A percentile compares a stretch with the other conserved stretches of the same genome.
These are phyloP conservation scores for Chrysopogon serrulatus DNA, from an alignment of 176 grass and related monocot genomes.

Conservation along the genomic window DNA sequence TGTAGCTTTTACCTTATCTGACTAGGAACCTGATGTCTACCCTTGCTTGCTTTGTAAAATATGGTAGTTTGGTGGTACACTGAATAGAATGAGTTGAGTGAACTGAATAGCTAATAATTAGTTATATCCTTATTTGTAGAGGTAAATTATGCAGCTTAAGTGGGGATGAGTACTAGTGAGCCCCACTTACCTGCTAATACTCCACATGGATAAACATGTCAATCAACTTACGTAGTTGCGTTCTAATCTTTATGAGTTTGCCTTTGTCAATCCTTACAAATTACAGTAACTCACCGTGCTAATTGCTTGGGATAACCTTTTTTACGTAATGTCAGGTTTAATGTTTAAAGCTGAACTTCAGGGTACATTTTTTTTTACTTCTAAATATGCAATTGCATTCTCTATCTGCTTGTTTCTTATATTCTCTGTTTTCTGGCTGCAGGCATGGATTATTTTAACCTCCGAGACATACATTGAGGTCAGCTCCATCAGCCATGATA, in stretches of 20 bases:
- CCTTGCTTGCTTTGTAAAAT: constrained; percentile 8
- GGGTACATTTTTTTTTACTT: not conserved
- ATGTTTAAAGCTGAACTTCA: not conserved
- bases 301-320: constrained; percentile 4
- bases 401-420: not conserved
- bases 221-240: not conserved
- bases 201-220: not conserved
- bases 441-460: constrained; percentile 55
- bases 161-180: not conserved
- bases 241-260: not conserved
- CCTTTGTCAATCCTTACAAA: not conserved
- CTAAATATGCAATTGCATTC: not conserved
- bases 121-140: constrained; percentile 8
- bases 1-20: constrained; percentile 5
- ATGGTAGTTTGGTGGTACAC: not conserved
- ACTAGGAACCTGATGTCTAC: not conserved
- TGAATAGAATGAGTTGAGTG: not conserved
- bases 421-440: constrained; percentile 32
- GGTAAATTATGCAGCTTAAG: not conserved
- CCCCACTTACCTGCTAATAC: not conserved
- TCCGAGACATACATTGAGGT: constrained; percentile 84
- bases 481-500: constrained; percentile 44
- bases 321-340: not conserved
- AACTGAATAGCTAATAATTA: not conserved
- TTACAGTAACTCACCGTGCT: not conserved